Evolutionary conservation across 2,329 filamentous ascomycete genomes (phyloP).

Genomic region (Fusarium marasasianum): DNA sequence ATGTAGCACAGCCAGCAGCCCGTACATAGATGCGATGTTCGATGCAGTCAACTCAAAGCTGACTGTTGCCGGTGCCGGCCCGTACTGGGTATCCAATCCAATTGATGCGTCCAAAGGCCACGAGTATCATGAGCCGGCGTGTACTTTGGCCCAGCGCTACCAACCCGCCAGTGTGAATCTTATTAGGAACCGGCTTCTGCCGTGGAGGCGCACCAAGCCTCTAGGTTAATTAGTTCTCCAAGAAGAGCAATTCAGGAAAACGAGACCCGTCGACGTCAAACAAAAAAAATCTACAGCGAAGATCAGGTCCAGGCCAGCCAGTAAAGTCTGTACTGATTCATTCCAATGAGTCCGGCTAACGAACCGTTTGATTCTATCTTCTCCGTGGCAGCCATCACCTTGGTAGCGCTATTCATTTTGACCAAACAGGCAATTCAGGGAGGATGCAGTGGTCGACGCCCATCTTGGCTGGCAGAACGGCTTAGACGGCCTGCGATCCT

Average conservation of each 20-base stretch:
- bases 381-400: slow-evolving; percentile 22
- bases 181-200: background rate
- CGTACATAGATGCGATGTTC: slow-evolving; percentile 3
- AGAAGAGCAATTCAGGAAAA: slow-evolving; percentile 8
- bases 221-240: background rate
- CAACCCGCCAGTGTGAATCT: slow-evolving; percentile 1
- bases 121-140: background rate
- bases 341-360: slow-evolving; percentile 31
- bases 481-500: slow-evolving; percentile 25
- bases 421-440: slow-evolving; percentile 16
- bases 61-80: background rate
- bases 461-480: slow-evolving; percentile 4
- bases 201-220: slow-evolving; percentile 5
- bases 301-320: slow-evolving; percentile 12
- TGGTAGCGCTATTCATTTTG: background rate
- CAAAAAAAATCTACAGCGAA: background rate
- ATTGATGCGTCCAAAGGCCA: slow-evolving; percentile 2
- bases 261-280: background rate
- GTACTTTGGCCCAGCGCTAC: background rate
- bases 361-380: slow-evolving; percentile 27
- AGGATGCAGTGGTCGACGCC: background rate
- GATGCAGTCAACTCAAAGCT: background rate
- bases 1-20: slow-evolving; percentile 21
- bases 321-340: slow-evolving; percentile 17
- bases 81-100: background rate